Percentiles rank a stretch among this genome's conserved stretches.
phyloP scores from a whole-genome alignment of 768 basidiomycete genomes.

The Dioszegia aurantiaca region DNA sequence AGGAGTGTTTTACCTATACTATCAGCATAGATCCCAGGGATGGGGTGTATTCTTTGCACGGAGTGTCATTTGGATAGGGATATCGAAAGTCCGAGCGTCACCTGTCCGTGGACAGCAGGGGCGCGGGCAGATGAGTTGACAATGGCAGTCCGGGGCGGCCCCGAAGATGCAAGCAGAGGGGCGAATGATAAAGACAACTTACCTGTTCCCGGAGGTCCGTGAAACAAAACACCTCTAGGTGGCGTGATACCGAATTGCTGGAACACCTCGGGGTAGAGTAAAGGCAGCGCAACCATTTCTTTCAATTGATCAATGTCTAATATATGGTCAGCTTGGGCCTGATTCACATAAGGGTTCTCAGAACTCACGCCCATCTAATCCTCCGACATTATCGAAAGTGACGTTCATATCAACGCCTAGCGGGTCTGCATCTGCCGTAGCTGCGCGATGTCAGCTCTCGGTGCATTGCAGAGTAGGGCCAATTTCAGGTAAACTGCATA shows the following conservation, averaged over 20 bases:
- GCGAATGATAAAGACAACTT: conserved; percentile 55
- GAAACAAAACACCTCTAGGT: conserved; percentile 92
- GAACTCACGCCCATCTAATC: conserved; percentile 86
- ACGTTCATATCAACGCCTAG: conserved; percentile 88
- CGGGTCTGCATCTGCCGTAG: conserved; percentile 90
- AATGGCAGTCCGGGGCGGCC: not conserved
- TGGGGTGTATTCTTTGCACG: too few species aligned
- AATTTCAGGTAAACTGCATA: too few species aligned
- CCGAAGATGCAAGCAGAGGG: not conserved
- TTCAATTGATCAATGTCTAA: conserved; percentile 92
- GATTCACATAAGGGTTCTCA: too few species aligned
- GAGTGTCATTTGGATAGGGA: too few species aligned
- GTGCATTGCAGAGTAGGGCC: too few species aligned
- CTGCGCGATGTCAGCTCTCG: too few species aligned
- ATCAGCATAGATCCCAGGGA: not conserved
- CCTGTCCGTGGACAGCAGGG: too few species aligned
- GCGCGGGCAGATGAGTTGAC: too few species aligned
- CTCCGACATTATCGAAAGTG: conserved; percentile 94
- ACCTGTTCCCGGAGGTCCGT: conserved; percentile 98
- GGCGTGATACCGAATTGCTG: conserved; percentile 90
- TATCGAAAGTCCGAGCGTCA: too few species aligned
- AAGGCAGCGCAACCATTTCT: conserved; percentile 95
- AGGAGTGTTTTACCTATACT: conserved; percentile 78
- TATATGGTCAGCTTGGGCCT: too few species aligned
- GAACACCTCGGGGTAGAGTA: conserved; percentile 95